A percentile compares a stretch with the other conserved stretches of the same genome.
phyloP scores from a whole-genome alignment of 2,329 filamentous ascomycete species.

The Macrophomina pseudophaseolina region DNA sequence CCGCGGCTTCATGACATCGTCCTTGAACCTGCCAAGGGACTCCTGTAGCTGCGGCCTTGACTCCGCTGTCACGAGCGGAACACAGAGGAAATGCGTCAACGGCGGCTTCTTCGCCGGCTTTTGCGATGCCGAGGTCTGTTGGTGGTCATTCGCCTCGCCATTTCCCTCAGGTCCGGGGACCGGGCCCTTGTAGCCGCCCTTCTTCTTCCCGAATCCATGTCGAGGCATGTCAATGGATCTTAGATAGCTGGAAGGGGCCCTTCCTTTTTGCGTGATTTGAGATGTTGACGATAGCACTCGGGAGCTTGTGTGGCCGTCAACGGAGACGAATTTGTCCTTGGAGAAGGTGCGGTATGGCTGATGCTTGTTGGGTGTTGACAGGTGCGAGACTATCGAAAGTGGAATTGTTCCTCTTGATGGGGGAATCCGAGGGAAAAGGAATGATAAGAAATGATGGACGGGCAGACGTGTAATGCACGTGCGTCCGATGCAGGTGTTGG shows the following conservation, averaged over 20 bases:
- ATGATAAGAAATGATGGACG: background rate
- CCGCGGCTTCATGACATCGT: conserved; percentile 52
- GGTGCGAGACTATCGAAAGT: background rate
- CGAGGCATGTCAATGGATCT: conserved; percentile 7
- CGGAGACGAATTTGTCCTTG: background rate
- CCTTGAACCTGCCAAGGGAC: conserved; percentile 65
- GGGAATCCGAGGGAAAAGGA: background rate
- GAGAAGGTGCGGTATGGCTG: no score
- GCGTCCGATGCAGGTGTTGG: background rate
- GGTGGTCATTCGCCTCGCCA: background rate
- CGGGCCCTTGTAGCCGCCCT: conserved; percentile 22
- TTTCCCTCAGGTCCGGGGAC: background rate
- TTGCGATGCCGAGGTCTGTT: background rate
- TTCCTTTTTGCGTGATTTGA: background rate
- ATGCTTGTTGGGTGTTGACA: background rate
- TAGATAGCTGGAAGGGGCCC: background rate
- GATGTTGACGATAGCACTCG: background rate
- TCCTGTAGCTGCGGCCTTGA: conserved; percentile 70
- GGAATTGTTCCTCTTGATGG: background rate
- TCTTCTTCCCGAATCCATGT: conserved; percentile 4
- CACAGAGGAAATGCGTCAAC: conserved; percentile 76
- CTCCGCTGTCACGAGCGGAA: conserved; percentile 69
- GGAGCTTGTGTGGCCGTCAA: background rate
- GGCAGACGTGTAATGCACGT: no score
- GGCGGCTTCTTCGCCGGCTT: conserved; percentile 46